Percentiles rank a stretch among this genome's conserved stretches.
Evolutionary conservation across 352 stramenopile species (phyloP).

Genomic region (Blastocystis hominis): DNA sequence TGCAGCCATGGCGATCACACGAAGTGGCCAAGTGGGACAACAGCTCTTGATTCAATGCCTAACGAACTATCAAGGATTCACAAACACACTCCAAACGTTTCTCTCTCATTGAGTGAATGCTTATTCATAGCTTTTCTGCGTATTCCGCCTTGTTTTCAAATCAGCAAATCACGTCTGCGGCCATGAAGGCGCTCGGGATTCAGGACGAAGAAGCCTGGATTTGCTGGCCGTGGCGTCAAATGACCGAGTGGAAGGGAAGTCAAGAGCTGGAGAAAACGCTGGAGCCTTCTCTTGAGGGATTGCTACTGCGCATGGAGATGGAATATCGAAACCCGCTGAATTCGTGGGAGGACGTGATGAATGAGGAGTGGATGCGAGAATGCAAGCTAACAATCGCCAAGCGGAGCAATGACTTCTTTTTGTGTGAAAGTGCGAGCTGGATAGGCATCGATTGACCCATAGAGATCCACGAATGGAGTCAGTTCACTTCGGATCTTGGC

Average conservation of each 20-base stretch:
- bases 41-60: constrained; percentile 37
- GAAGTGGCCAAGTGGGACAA: neutral
- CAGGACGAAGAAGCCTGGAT: neutral
- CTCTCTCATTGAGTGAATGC: neutral
- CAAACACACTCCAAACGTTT: neutral
- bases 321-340: neutral
- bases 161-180: neutral
- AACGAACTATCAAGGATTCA: neutral
- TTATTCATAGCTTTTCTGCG: neutral
- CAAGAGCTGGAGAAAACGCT: neutral
- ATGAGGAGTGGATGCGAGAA: neutral
- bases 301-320: neutral
- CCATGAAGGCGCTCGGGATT: neutral
- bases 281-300: neutral
- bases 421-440: neutral
- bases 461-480: neutral
- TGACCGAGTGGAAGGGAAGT: constrained; percentile 12
- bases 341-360: neutral
- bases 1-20: constrained; percentile 1
- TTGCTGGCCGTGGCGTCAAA: neutral
- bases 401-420: neutral
- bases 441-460: neutral
- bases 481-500: neutral
- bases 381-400: neutral
- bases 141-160: constrained; percentile 5